A percentile compares a stretch with the other conserved stretches of the same genome.
Evolutionary conservation across 2,329 filamentous ascomycete genomes (phyloP).

Genomic region (Sporothrix pallida): DNA sequence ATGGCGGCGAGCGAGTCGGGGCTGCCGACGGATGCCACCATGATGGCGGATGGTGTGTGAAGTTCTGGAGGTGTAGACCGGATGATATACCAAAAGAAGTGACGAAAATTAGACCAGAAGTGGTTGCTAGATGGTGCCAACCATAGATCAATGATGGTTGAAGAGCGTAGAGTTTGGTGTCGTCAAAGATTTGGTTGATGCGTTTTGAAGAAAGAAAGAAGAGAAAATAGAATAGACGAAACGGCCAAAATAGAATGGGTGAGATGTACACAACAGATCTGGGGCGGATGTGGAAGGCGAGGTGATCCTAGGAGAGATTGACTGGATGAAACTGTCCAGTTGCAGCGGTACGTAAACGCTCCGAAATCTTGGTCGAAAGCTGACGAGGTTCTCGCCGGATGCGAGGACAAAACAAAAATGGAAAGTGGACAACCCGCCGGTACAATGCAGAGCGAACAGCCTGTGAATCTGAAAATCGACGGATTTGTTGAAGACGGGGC

Average conservation of each 20-base stretch:
- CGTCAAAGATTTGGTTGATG: background rate
- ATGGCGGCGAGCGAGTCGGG: conserved; percentile 22
- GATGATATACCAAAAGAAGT: background rate
- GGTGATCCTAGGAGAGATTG: background rate
- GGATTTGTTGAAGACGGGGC: too few species aligned
- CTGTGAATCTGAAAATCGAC: background rate
- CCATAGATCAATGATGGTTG: background rate
- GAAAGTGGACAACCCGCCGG: background rate
- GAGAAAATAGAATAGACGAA: background rate
- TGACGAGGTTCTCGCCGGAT: background rate
- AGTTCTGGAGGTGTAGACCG: background rate
- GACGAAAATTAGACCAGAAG: background rate
- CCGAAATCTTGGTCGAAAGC: background rate
- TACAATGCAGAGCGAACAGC: background rate
- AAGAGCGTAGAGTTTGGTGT: background rate
- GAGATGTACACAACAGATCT: background rate
- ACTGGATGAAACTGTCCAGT: background rate
- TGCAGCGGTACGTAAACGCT: conserved; percentile 5
- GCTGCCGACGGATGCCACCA: conserved; percentile 20
- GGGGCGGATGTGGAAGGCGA: too few species aligned
- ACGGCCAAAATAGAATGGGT: background rate
- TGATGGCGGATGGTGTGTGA: conserved; percentile 13
- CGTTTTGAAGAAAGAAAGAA: background rate
- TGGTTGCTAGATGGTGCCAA: background rate
- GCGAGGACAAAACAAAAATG: background rate